These are phyloP conservation scores for Saussurea involucrata DNA, from an alignment of 129 eudicot genomes.

Conservation along the genomic window DNA sequence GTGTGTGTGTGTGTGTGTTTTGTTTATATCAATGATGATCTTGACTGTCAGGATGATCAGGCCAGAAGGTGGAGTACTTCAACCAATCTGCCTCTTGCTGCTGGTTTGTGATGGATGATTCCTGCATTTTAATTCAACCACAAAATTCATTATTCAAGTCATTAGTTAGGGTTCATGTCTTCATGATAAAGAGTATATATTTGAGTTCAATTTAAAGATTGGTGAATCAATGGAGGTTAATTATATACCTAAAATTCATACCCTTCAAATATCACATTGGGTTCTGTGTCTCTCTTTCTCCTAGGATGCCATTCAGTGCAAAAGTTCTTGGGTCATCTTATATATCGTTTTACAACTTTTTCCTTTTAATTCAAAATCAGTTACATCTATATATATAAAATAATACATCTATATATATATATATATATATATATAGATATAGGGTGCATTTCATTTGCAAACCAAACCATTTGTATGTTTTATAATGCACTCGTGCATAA, in stretches of 20 bases:
- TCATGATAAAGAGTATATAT: background rate
- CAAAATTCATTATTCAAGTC: background rate
- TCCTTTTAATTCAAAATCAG: slow-evolving; percentile 23
- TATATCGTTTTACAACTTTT: slow-evolving; percentile 21
- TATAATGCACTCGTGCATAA: too few species aligned
- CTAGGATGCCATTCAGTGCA: slow-evolving; percentile 38
- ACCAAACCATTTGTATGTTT: too few species aligned
- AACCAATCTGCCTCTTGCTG: slow-evolving; percentile 90
- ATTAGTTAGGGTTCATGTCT: slow-evolving; percentile 17
- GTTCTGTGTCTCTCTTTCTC: slow-evolving; percentile 28
- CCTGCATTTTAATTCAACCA: slow-evolving; percentile 50
- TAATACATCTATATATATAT: background rate
- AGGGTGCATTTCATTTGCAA: too few species aligned
- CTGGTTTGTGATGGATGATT: slow-evolving; percentile 63
- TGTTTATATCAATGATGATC: slow-evolving; percentile 75
- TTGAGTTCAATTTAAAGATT: background rate
- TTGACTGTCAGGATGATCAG: slow-evolving; percentile 68
- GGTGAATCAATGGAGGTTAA: background rate
- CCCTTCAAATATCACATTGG: slow-evolving; percentile 30
- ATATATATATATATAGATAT: background rate
- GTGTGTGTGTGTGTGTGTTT: background rate
- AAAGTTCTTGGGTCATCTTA: slow-evolving; percentile 37
- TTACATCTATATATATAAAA: background rate
- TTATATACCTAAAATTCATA: slow-evolving; percentile 25
- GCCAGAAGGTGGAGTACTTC: slow-evolving; percentile 97